Conservation (phyloP, 2,329 filamentous ascomycete genomes). For the Colletotrichum sp. region DNA sequence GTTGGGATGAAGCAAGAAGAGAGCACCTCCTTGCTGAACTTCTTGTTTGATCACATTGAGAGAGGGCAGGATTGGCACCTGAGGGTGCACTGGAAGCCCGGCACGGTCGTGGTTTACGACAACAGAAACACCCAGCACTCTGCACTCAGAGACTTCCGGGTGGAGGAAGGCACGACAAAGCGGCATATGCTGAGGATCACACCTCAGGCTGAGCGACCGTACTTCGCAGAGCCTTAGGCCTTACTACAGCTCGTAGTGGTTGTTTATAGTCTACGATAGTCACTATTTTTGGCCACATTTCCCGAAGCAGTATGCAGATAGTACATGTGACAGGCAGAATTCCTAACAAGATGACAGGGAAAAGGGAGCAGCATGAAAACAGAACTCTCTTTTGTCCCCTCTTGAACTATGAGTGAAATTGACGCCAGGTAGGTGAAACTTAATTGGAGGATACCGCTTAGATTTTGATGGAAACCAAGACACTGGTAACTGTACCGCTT, state of each 20-base stretch:
- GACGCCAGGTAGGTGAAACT: background rate
- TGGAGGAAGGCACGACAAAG: background rate
- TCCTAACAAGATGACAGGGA: background rate
- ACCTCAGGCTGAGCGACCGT: background rate
- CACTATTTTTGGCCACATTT: background rate
- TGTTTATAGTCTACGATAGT: background rate
- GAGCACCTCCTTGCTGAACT: background rate
- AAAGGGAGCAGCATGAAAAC: accelerated
- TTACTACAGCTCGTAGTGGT: background rate
- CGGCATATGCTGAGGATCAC: background rate
- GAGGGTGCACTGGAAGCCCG: background rate
- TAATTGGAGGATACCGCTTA: background rate
- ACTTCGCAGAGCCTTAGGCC: background rate
- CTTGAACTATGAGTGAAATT: background rate
- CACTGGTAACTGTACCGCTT: background rate
- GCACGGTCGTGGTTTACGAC: background rate
- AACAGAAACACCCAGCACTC: background rate
- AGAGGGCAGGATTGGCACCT: background rate
- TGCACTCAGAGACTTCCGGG: background rate
- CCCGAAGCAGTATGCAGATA: background rate
- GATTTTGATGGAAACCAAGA: background rate
- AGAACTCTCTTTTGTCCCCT: no score
- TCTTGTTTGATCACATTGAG: conserved; percentile 1
- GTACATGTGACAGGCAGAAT: background rate
- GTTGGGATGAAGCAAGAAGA: background rate